Evolutionary conservation across 768 basidiomycete species (phyloP).

Genomic region (Calocera viscosa): DNA sequence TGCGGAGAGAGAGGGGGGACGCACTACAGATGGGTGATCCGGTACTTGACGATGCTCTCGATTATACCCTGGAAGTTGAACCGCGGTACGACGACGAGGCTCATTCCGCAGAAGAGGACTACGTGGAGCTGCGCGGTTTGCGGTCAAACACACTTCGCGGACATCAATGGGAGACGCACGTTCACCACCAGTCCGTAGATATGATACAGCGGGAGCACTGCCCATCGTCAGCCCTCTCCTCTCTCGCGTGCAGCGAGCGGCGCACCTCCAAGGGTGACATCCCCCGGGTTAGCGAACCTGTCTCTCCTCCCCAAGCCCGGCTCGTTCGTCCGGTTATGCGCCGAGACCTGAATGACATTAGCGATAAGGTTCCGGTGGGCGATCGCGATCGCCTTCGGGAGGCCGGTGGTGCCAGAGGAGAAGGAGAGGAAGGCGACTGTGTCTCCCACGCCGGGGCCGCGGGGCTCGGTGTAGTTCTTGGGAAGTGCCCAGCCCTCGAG

Average conservation of each 20-base stretch:
- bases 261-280: not conserved
- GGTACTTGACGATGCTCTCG: constrained; percentile 45
- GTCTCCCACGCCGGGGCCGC: constrained; percentile 29
- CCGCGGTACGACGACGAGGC: constrained; percentile 46
- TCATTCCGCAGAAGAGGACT: constrained; percentile 42
- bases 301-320: not conserved
- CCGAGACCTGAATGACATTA: not conserved
- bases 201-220: constrained; percentile 49
- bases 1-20: constrained; percentile 13
- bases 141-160: constrained; percentile 20
- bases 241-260: not conserved
- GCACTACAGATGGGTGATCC: constrained; percentile 46
- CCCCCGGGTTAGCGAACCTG: not conserved
- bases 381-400: not conserved
- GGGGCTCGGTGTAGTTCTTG: not conserved
- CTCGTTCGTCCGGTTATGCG: constrained; percentile 26
- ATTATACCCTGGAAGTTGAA: constrained; percentile 54
- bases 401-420: constrained; percentile 18
- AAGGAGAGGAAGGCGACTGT: constrained; percentile 11
- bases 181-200: constrained; percentile 56
- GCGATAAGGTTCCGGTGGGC: not conserved
- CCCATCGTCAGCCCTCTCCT: not conserved
- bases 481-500: not conserved
- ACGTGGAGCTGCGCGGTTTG: constrained; percentile 41
- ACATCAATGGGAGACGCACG: constrained; percentile 25